Percentiles rank a stretch among this genome's conserved stretches.
These are phyloP conservation scores for Xylaria sp. DNA, from an alignment of 2,329 filamentous ascomycete species.

Conservation along the genomic window DNA sequence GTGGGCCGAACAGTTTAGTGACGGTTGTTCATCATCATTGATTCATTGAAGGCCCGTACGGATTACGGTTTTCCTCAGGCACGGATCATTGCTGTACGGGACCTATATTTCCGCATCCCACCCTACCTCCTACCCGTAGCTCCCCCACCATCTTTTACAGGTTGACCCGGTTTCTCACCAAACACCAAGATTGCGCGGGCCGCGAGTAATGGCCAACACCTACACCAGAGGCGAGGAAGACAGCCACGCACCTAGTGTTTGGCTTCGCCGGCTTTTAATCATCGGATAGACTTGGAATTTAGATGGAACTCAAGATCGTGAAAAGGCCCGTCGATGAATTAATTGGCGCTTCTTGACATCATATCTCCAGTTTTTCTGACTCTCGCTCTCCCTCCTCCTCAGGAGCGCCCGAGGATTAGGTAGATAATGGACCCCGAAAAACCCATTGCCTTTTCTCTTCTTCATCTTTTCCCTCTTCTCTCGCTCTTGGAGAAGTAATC, in stretches of 20 bases:
- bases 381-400: not conserved
- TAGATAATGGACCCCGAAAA: not conserved
- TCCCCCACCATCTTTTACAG: not conserved
- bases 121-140: not conserved
- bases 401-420: not conserved
- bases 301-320: not conserved
- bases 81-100: too few species aligned
- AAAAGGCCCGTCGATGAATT: not conserved
- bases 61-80: too few species aligned
- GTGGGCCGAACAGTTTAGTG: not conserved
- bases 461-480: not conserved
- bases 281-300: not conserved
- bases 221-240: not conserved
- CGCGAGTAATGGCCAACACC: not conserved
- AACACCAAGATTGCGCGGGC: not conserved
- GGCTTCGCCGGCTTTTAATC: not conserved
- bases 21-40: too few species aligned
- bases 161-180: not conserved
- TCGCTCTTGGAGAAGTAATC: not conserved
- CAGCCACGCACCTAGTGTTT: not conserved
- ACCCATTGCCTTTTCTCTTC: not conserved
- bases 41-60: too few species aligned
- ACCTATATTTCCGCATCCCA: not conserved
- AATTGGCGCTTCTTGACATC: constrained; percentile 15
- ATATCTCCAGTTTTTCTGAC: constrained; percentile 21